Evolutionary conservation across 169 alveolate species (phyloP), one percentile per base, ranked within the genome.

Genomic region (Cryptosporidium felis): DNA sequence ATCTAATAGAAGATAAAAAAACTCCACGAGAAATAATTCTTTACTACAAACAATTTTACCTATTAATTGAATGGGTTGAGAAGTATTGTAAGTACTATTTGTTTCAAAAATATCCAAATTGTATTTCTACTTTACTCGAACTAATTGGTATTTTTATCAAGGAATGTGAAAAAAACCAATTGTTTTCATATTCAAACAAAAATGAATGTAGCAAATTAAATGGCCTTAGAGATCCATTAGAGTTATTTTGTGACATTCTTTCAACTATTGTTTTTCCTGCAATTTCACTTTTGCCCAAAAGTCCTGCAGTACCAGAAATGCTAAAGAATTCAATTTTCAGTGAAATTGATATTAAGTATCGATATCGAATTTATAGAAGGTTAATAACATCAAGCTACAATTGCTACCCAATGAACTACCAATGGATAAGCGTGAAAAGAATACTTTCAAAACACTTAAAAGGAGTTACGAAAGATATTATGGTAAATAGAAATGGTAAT

Each of bases 381-480:
- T 42, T 74, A 21, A 74, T 74, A 12, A 21, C n/a, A 12, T 18
- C 14, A 18, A 74, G 67, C 38, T 74, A 74, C 45, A 74, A 74
- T 23, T 38, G 18, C 12, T 74, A 74, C 45, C 85, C 85, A 9
- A 74, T 74, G 85, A 74, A 56, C 40, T 53, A 53, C 41, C 65
- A 74, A 41, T 74, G 85, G 85, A 6, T 53, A 2, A 18, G 42
- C 6, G 56, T 21, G 8, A 74, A 49, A 56, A 74, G 56, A 40
- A 5, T 16, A 5, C 67, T 74, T 18, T 74, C 85, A 47, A 74
- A 74, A 53, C 38, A 49, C 42, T 74, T 74, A 56, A 74, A 74
- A 30, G 74, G 74, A 1, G 85, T 74, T 74, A 74, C 85, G 5
- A 49, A 36, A 38, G 85, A 74, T 49, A 74, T 74, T 16, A 9